These are phyloP conservation scores for Erodium moschatum DNA, from an alignment of 441 rosid genomes.

Conservation along the genomic window DNA sequence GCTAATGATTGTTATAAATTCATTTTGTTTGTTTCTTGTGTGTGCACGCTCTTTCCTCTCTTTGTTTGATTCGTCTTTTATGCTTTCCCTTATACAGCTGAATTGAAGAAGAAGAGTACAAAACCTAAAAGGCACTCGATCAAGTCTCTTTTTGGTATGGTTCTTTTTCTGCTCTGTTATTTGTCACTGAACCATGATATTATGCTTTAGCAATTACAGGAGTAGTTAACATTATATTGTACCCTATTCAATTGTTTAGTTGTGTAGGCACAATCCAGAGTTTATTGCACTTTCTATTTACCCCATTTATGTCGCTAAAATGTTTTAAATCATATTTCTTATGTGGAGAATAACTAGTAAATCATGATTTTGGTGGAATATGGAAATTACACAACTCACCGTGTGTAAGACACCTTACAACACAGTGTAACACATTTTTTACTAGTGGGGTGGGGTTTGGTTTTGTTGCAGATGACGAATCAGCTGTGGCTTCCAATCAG, in stretches of 20 bases:
- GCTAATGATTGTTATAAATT: too few species aligned
- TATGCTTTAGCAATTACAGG: neutral
- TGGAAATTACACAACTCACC: neutral
- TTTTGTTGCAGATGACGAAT: constrained; percentile 17
- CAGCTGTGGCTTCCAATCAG: constrained; percentile 32
- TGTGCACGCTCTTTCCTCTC: neutral
- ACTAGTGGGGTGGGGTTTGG: too few species aligned
- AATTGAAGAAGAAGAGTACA: constrained; percentile 73
- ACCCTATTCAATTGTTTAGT: too few species aligned
- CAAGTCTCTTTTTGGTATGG: constrained; percentile 87
- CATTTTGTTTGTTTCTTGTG: too few species aligned
- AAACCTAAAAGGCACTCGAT: constrained; percentile 89
- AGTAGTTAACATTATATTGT: neutral
- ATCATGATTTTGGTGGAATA: neutral
- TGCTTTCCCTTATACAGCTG: constrained; percentile 36
- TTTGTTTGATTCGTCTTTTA: neutral
- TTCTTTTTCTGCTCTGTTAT: neutral
- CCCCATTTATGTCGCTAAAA: too few species aligned
- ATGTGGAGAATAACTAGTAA: neutral
- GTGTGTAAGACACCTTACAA: neutral
- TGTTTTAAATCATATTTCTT: too few species aligned
- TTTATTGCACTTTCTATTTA: too few species aligned
- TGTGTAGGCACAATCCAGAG: too few species aligned
- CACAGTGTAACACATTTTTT: neutral
- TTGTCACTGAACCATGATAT: neutral